Evolutionary conservation across 2,329 filamentous ascomycete genomes (phyloP).

Genomic region (Aureobasidium mangrovei): DNA sequence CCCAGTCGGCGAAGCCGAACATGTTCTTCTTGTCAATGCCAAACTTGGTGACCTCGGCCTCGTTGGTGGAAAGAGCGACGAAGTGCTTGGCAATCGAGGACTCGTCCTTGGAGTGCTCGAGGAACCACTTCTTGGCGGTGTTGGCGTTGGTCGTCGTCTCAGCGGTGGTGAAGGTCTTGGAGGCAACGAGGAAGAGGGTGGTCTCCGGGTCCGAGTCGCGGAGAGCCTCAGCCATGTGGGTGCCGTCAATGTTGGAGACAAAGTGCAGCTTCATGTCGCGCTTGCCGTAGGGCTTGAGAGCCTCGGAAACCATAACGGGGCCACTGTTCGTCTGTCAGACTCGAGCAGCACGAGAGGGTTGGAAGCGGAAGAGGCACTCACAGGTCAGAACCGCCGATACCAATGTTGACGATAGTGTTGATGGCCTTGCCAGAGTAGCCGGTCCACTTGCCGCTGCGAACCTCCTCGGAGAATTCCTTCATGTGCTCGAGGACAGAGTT

Average conservation of each 20-base stretch:
- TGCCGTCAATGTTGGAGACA: constrained; percentile 98
- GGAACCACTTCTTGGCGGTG: constrained; percentile 94
- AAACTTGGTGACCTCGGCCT: constrained; percentile 91
- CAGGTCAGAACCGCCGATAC: constrained; percentile 97
- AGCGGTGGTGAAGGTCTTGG: constrained; percentile 98
- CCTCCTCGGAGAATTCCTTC: constrained; percentile 94
- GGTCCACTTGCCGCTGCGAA: constrained; percentile 92
- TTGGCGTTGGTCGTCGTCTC: constrained; percentile 97
- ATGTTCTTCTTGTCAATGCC: constrained; percentile 99
- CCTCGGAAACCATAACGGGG: constrained; percentile 98
- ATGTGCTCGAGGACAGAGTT: constrained; percentile 90
- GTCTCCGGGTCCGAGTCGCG: constrained; percentile 87
- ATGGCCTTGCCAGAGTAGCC: constrained; percentile 96
- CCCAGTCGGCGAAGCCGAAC: constrained; percentile 99
- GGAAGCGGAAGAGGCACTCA: constrained; percentile 43
- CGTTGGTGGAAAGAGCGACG: constrained; percentile 94
- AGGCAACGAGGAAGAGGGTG: constrained; percentile 96
- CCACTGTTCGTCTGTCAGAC: constrained; percentile 49
- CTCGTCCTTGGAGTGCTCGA: constrained; percentile 69
- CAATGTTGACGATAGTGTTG: constrained; percentile 92
- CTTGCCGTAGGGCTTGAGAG: constrained; percentile 88
- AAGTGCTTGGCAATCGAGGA: constrained; percentile 90
- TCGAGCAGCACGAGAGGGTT: neutral
- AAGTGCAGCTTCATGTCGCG: constrained; percentile 86
- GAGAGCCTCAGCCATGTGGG: constrained; percentile 91